phyloP scores from a whole-genome alignment of 192 early-diverging fungal species.

The Ramicandelaber brevisporus region DNA sequence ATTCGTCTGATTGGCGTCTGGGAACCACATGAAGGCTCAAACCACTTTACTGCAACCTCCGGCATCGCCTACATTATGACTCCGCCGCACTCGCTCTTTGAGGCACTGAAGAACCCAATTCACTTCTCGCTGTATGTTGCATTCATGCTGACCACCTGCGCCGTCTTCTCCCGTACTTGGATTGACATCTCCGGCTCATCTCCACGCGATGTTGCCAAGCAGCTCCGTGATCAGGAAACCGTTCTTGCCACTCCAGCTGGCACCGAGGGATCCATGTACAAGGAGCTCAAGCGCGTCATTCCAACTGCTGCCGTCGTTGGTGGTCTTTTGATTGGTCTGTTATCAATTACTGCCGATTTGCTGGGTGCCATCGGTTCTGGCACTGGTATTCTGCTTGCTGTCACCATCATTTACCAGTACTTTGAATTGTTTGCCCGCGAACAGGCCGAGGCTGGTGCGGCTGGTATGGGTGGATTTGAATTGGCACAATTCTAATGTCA shows the following conservation, averaged over 20 bases:
- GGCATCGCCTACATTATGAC: constrained; percentile 97
- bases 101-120: constrained; percentile 74
- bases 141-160: constrained; percentile 89
- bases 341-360: constrained; percentile 91
- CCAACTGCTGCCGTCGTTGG: constrained; percentile 94
- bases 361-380: constrained; percentile 96
- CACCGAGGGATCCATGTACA: constrained; percentile 93
- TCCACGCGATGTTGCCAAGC: constrained; percentile 87
- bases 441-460: constrained; percentile 34
- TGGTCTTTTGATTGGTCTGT: constrained; percentile 83
- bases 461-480: too few relatives aligned
- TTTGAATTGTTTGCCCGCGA: constrained; percentile 95
- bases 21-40: constrained; percentile 87
- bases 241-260: constrained; percentile 88
- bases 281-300: constrained; percentile 97
- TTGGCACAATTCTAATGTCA: too few relatives aligned
- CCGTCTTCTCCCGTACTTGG: constrained; percentile 94
- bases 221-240: constrained; percentile 93
- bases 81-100: constrained; percentile 67
- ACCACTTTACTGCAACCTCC: constrained; percentile 73
- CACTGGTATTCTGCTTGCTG: constrained; percentile 93
- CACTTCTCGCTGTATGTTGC: constrained; percentile 84
- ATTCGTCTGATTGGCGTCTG: constrained; percentile 88
- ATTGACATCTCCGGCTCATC: constrained; percentile 97
- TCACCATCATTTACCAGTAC: constrained; percentile 99